phyloP scores from a whole-genome alignment of 2,329 filamentous ascomycete genomes.

The Exophiala phaeomuriformis region DNA sequence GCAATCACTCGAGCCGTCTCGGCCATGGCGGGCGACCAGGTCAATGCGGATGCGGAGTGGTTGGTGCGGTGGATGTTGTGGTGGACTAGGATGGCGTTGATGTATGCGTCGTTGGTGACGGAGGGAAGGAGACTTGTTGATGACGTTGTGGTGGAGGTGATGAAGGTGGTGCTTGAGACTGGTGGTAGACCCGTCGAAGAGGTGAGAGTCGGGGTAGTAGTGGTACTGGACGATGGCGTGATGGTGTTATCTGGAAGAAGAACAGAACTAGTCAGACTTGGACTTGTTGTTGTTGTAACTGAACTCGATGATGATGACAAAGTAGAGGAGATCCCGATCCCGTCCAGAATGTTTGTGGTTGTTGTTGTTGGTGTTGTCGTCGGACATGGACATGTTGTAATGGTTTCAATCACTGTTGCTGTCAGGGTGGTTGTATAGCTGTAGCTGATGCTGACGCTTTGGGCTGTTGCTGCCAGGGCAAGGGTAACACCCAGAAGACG shows the following conservation, averaged over 20 bases:
- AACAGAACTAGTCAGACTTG: constrained; percentile 1
- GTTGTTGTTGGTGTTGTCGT: background rate
- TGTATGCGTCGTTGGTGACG: constrained; percentile 21
- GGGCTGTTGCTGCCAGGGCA: constrained; percentile 7
- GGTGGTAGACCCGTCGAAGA: too few species aligned
- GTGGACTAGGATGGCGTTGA: constrained; percentile 47
- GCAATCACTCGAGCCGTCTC: constrained; percentile 58
- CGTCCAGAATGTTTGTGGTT: background rate
- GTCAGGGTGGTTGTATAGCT: constrained; percentile 15
- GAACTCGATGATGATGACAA: background rate
- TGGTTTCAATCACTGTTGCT: constrained; percentile 11
- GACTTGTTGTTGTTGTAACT: background rate
- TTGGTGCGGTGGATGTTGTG: constrained; percentile 84
- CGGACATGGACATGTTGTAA: constrained; percentile 17
- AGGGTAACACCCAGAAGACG: constrained; percentile 4
- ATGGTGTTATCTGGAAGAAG: constrained; percentile 2
- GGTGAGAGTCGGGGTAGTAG: background rate
- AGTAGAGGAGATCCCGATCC: background rate
- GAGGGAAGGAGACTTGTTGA: background rate
- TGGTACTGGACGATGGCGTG: background rate
- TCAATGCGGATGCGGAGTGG: constrained; percentile 61
- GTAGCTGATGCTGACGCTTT: constrained; percentile 10
- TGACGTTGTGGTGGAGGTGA: background rate
- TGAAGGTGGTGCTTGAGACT: background rate
- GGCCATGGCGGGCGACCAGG: constrained; percentile 59